A percentile compares a stretch with the other conserved stretches of the same genome.
phyloP scores from a whole-genome alignment of 306 rosid genomes.

The Canavalia ensiformis region DNA sequence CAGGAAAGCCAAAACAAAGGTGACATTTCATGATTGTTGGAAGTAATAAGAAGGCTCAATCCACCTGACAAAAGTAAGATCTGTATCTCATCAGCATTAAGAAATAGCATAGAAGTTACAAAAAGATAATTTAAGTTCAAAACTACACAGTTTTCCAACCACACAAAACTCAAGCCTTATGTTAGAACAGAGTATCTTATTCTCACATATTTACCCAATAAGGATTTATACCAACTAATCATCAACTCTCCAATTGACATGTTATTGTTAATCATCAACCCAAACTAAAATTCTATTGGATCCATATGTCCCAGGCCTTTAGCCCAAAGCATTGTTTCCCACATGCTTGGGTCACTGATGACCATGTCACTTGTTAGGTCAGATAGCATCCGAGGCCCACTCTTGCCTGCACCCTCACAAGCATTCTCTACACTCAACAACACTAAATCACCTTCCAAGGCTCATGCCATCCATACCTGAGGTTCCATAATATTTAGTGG shows the following conservation, averaged over 20 bases:
- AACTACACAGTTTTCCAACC: neutral
- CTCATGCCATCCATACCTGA: too few relatives aligned
- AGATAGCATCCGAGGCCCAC: too few relatives aligned
- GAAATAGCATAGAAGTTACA: constrained; percentile 9
- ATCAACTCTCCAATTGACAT: neutral
- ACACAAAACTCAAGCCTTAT: constrained; percentile 1
- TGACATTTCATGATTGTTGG: neutral
- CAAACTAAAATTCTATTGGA: neutral
- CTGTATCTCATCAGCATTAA: neutral
- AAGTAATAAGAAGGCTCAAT: neutral
- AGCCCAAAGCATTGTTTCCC: too few relatives aligned
- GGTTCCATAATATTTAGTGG: too few relatives aligned
- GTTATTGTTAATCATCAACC: neutral
- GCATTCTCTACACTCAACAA: too few relatives aligned
- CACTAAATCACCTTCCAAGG: too few relatives aligned
- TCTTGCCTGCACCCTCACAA: too few relatives aligned
- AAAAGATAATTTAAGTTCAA: too few relatives aligned
- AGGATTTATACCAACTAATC: constrained; percentile 15
- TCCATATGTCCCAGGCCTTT: too few relatives aligned
- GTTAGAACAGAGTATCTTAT: constrained; percentile 8
- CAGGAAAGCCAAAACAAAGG: constrained; percentile 7
- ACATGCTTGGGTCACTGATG: too few relatives aligned
- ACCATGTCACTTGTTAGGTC: too few relatives aligned
- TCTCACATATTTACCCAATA: constrained; percentile 36
- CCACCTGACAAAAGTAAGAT: neutral